A percentile compares a stretch with the other conserved stretches of the same genome.
These are phyloP conservation scores for Solanum microdontum DNA, from an alignment of 257 asterid species.

Conservation along the genomic window DNA sequence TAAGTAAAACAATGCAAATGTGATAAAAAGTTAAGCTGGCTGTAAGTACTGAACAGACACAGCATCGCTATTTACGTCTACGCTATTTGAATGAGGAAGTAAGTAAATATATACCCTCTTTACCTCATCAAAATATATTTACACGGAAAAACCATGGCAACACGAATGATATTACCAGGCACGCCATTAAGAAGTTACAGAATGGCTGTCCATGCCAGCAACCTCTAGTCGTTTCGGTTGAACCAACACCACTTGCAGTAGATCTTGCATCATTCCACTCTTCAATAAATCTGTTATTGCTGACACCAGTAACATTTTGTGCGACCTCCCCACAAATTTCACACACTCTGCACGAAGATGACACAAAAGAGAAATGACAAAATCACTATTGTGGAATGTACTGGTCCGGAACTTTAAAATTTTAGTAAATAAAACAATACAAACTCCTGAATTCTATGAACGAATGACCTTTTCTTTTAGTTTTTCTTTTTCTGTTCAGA, in stretches of 20 bases:
- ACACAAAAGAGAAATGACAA: background rate
- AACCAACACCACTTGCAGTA: background rate
- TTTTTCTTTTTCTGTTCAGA: background rate
- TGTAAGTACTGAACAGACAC: background rate
- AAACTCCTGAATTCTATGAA: background rate
- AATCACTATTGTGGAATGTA: background rate
- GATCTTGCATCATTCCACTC: conserved; percentile 56
- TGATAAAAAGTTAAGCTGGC: background rate
- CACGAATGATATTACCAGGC: conserved; percentile 63
- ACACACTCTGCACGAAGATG: conserved; percentile 41
- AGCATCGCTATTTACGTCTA: background rate
- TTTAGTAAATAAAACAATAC: background rate
- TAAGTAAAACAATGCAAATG: background rate
- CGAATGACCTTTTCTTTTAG: too few relatives aligned
- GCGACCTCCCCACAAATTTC: conserved; percentile 75
- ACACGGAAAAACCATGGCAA: conserved; percentile 85
- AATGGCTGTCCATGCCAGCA: conserved; percentile 57
- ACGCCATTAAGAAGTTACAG: conserved; percentile 74
- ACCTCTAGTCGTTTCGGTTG: conserved; percentile 23
- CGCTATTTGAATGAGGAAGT: background rate
- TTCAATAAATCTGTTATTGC: conserved; percentile 44
- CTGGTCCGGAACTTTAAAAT: background rate
- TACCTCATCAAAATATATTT: conserved; percentile 29
- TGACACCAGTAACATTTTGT: conserved; percentile 37
- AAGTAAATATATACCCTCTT: background rate